These are phyloP conservation scores for Aspergillus carlsbadensis DNA, from an alignment of 495 filamentous ascomycete genomes.

Conservation along the genomic window DNA sequence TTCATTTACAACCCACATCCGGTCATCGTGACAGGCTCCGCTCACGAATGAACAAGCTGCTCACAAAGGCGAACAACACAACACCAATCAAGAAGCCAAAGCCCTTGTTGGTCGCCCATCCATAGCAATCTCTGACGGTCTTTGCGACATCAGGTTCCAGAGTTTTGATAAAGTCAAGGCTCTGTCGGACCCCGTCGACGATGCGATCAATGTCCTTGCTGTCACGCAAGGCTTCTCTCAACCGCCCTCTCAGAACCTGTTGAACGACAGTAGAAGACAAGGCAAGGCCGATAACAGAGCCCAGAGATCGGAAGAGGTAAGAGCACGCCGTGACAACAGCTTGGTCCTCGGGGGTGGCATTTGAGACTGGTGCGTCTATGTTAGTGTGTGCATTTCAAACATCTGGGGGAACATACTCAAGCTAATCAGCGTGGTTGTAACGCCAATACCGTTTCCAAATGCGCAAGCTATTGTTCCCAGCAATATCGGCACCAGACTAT, in stretches of 20 bases:
- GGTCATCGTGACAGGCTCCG: conserved; percentile 36
- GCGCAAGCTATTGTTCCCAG: conserved; percentile 54
- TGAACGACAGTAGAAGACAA: conserved; percentile 72
- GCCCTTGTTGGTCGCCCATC: conserved; percentile 47
- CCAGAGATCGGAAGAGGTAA: conserved; percentile 83
- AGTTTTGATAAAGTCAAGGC: conserved; percentile 66
- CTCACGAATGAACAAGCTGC: conserved; percentile 46
- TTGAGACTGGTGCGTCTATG: conserved; percentile 57
- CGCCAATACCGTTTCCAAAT: conserved; percentile 65
- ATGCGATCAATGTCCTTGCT: conserved; percentile 66
- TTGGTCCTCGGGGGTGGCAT: conserved; percentile 64
- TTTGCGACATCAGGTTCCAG: conserved; percentile 60
- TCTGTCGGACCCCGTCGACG: conserved; percentile 69
- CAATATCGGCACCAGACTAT: conserved; percentile 49
- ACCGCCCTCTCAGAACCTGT: conserved; percentile 58
- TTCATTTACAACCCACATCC: neutral
- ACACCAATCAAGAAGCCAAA: conserved; percentile 46
- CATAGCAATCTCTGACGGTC: conserved; percentile 71
- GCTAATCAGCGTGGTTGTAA: conserved; percentile 68
- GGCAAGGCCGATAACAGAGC: conserved; percentile 73
- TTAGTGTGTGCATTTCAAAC: neutral
- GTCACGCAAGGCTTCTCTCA: conserved; percentile 52
- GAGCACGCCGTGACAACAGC: conserved; percentile 81
- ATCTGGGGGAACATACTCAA: conserved; percentile 44
- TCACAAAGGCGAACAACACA: conserved; percentile 46